Percentiles rank a stretch among this genome's conserved stretches.
phyloP scores from a whole-genome alignment of 1,139 yeast genomes.

The Suhomyces anneliseae region DNA sequence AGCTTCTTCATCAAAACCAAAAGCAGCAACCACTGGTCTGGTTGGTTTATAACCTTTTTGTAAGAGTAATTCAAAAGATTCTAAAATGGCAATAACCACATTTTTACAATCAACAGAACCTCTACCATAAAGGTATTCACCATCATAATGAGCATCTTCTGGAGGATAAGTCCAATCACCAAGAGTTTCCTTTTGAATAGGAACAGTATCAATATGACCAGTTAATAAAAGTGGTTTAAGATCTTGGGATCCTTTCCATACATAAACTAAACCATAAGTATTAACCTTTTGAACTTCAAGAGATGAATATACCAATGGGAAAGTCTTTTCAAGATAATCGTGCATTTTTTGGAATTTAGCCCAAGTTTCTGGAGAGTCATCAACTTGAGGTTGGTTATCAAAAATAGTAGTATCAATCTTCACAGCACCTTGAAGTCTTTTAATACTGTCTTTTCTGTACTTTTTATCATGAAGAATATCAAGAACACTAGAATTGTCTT shows the following conservation, averaged over 20 bases:
- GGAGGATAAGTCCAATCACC: constrained; percentile 70
- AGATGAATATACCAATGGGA: constrained; percentile 55
- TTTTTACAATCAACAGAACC: constrained; percentile 68
- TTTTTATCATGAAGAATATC: constrained; percentile 31
- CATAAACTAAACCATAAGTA: constrained; percentile 62
- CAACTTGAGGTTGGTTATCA: constrained; percentile 45
- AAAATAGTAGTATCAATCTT: constrained; percentile 45
- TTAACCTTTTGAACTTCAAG: constrained; percentile 59
- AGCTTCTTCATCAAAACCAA: constrained; percentile 76
- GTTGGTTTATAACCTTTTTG: constrained; percentile 49
- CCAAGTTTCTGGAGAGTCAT: constrained; percentile 40
- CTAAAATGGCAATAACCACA: constrained; percentile 55
- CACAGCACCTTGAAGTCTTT: constrained; percentile 43
- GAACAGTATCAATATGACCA: constrained; percentile 86
- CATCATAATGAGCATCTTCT: constrained; percentile 61
- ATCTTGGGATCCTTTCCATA: constrained; percentile 61
- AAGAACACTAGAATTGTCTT: constrained; percentile 39
- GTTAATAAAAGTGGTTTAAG: constrained; percentile 67
- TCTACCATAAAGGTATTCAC: constrained; percentile 54
- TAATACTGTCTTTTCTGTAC: constrained; percentile 36
- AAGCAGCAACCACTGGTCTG: constrained; percentile 57
- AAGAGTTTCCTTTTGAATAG: constrained; percentile 61
- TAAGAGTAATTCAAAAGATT: constrained; percentile 52
- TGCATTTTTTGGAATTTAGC: constrained; percentile 47
- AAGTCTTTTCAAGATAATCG: constrained; percentile 50